Conservation (phyloP, 1,284 basidiomycete genomes). For the Trichosporon sp. region DNA sequence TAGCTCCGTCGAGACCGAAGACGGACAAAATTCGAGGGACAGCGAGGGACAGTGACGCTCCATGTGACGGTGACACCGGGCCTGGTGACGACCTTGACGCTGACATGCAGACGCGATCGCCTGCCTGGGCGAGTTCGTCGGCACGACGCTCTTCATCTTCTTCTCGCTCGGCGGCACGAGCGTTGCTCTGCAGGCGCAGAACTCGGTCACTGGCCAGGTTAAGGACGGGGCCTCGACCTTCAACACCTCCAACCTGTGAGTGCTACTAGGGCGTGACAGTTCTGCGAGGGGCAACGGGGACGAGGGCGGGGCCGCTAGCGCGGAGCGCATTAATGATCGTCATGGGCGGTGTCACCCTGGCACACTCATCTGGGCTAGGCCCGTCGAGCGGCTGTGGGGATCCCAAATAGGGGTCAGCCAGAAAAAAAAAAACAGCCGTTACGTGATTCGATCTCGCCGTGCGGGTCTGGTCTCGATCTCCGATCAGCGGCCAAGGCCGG, state of each 20-base stretch:
- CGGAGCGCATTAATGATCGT: background rate
- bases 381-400: background rate
- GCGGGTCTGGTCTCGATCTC: background rate
- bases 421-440: background rate
- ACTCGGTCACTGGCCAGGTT: conserved; percentile 39
- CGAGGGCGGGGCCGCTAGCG: background rate
- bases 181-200: conserved; percentile 44
- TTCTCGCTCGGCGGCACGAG: conserved; percentile 46
- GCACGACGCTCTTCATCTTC: conserved; percentile 51
- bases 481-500: background rate
- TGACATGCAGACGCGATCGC: conserved; percentile 44
- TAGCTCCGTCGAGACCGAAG: background rate
- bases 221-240: conserved; percentile 30
- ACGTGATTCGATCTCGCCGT: background rate
- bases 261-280: background rate
- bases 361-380: background rate
- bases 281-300: background rate
- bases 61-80: no score
- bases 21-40: background rate
- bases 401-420: background rate
- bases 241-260: conserved; percentile 42
- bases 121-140: conserved; percentile 52
- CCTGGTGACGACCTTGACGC: background rate
- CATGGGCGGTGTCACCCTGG: background rate
- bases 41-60: no score